Base-by-base conservation (phyloP, 2,329 filamentous ascomycete genomes). In the Aureobasidium subglaciale region DNA sequence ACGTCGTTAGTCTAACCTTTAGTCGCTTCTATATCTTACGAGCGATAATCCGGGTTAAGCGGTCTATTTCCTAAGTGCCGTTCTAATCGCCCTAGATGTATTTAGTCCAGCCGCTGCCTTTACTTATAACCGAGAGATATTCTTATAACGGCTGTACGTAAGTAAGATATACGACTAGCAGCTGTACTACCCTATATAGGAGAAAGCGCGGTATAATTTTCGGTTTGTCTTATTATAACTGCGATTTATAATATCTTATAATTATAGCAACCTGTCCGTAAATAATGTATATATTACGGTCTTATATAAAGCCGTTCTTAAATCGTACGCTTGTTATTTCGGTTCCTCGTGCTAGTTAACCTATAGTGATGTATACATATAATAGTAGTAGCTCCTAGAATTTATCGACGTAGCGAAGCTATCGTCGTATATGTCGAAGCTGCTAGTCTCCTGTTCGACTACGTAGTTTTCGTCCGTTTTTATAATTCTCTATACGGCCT, bases 121-220 rank as follows among this genome's bases (percentile, higher is more conserved):
- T n/a, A n/a, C n/a, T n/a, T n/a, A n/a, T n/a, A n/a, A n/a, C n/a
- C n/a, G n/a, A n/a, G n/a, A n/a, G n/a, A n/a, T n/a, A n/a, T n/a
- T n/a, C n/a, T n/a, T n/a, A n/a, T 27, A 45, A 20, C 41, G 61
- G 55, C 54, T 61, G 49, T 16, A 65, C 32, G 58, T 65, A 65
- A 10, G 27, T 55, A 5, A 64, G 59, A 57, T 64, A 64, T 3
- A 64, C 3, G 0, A 38, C 61, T 9, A 66, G 58, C 10, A 66
- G 45, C 60, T 65, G 46, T 20, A 58, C 58, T 8, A 64, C 56
- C 40, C 50, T n/a, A n/a, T n/a, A n/a, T n/a, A n/a, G n/a, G n/a
- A 65, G 54, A 58, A 65, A 66, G 20, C 60, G 58, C 37, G 43
- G 63, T 27, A 65, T 56, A 1, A 66, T 53, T 62, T 64, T 66